phyloP scores from a whole-genome alignment of 352 stramenopile species.

The Pythium angustatum region DNA sequence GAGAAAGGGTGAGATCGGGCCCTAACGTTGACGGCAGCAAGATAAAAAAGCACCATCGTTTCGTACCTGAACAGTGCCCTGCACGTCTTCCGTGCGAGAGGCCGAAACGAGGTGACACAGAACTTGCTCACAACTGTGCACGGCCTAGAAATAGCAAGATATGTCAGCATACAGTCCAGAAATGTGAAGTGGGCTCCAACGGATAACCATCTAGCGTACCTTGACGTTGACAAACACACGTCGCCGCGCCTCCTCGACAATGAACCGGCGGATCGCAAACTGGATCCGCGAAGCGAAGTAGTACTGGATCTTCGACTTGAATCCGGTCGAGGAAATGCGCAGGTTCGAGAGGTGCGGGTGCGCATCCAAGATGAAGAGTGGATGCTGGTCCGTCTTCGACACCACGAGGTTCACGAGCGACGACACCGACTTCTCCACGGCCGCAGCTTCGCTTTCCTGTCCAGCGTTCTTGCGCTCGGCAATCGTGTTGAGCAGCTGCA shows the following conservation, averaged over 20 bases:
- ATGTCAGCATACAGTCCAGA: background rate
- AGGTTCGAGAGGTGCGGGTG: slow-evolving; percentile 37
- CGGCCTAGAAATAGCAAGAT: slow-evolving; percentile 32
- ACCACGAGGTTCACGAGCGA: slow-evolving; percentile 29
- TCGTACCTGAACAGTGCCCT: slow-evolving; percentile 71
- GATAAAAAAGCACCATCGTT: background rate
- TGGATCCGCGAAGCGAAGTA: slow-evolving; percentile 34
- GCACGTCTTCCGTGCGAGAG: slow-evolving; percentile 59
- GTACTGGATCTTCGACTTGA: slow-evolving; percentile 35
- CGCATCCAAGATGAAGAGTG: slow-evolving; percentile 32
- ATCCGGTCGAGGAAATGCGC: slow-evolving; percentile 27
- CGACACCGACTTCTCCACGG: slow-evolving; percentile 31
- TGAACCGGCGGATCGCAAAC: slow-evolving; percentile 33
- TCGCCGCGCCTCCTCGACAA: slow-evolving; percentile 30
- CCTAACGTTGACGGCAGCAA: background rate
- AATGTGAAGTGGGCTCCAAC: too few relatives aligned
- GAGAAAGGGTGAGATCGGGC: background rate
- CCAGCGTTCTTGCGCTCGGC: slow-evolving; percentile 27
- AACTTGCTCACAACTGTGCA: slow-evolving; percentile 48
- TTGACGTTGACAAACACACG: slow-evolving; percentile 32
- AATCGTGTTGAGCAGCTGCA: slow-evolving; percentile 34
- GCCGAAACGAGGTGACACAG: slow-evolving; percentile 59
- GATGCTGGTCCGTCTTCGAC: slow-evolving; percentile 26
- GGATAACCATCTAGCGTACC: slow-evolving; percentile 12
- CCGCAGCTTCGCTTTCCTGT: slow-evolving; percentile 27